A percentile compares a stretch with the other conserved stretches of the same genome.
These are phyloP conservation scores for Telopea speciosissima DNA, from an alignment of 177 flowering plant species.

Conservation along the genomic window DNA sequence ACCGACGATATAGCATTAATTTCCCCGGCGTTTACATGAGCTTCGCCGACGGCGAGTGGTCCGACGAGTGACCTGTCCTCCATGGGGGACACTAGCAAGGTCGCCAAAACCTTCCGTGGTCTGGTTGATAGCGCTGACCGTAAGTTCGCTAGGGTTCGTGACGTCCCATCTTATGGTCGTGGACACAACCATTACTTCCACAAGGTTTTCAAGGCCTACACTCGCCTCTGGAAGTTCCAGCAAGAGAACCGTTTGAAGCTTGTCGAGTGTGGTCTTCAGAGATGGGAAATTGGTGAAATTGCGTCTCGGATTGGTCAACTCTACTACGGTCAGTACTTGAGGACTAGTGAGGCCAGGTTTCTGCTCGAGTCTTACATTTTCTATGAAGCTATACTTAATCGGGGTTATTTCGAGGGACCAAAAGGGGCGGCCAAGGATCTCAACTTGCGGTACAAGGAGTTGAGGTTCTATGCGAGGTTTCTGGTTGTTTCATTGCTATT, in stretches of 20 bases:
- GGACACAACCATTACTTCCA: conserved; percentile 43
- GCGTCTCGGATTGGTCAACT: conserved; percentile 93
- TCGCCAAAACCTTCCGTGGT: conserved; percentile 43
- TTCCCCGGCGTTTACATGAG: neutral
- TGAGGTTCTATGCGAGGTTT: conserved; percentile 90
- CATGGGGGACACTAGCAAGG: conserved; percentile 19
- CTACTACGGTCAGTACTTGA: conserved; percentile 74
- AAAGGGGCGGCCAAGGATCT: conserved; percentile 43
- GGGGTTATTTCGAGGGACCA: conserved; percentile 59
- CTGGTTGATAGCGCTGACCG: conserved; percentile 72
- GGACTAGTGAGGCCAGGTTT: conserved; percentile 74
- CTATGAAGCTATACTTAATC: conserved; percentile 74
- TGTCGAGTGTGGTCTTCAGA: conserved; percentile 66
- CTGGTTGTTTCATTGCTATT: conserved; percentile 68
- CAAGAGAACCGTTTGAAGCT: conserved; percentile 64
- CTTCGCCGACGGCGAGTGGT: neutral
- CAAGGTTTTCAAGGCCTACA: conserved; percentile 88
- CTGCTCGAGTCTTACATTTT: conserved; percentile 69
- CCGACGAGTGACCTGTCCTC: conserved; percentile 4
- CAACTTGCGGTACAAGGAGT: conserved; percentile 69
- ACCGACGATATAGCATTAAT: neutral
- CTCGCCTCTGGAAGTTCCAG: conserved; percentile 84
- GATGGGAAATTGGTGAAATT: conserved; percentile 96
- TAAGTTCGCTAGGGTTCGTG: conserved; percentile 83
- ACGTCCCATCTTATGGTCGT: conserved; percentile 52